A percentile compares a stretch with the other conserved stretches of the same genome.
Conservation (phyloP, 2,329 filamentous ascomycete species). For the Apiospora rasikravindrae region DNA sequence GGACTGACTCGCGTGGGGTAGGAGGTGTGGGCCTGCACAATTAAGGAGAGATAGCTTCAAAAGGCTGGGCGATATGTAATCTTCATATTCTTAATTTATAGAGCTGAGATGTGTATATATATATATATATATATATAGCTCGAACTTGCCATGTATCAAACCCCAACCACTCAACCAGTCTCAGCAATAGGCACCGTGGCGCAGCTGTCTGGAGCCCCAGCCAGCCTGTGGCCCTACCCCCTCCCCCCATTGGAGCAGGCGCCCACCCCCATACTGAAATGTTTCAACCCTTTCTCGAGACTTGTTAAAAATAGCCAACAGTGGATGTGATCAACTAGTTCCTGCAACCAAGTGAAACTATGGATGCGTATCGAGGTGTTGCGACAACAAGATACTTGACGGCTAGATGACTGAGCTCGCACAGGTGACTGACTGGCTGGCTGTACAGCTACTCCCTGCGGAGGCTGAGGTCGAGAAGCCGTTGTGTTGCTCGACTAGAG, state of each 20-base stretch:
- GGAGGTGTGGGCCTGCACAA: background rate
- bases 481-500: background rate
- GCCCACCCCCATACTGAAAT: background rate
- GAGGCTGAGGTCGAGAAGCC: background rate
- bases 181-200: background rate
- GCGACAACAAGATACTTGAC: background rate
- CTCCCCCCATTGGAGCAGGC: background rate
- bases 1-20: background rate
- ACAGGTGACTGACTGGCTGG: background rate
- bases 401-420: background rate
- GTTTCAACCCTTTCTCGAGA: background rate
- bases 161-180: background rate
- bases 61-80: background rate
- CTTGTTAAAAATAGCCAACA: background rate
- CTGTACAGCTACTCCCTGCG: background rate
- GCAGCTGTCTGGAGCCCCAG: background rate
- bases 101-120: background rate
- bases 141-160: background rate
- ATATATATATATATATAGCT: background rate
- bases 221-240: background rate
- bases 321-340: background rate
- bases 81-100: background rate
- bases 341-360: background rate
- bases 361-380: conserved; percentile 7
- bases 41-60: background rate